These are phyloP conservation scores for Sclerotinia glacialis DNA, from an alignment of 2,329 filamentous ascomycete genomes.

Conservation along the genomic window DNA sequence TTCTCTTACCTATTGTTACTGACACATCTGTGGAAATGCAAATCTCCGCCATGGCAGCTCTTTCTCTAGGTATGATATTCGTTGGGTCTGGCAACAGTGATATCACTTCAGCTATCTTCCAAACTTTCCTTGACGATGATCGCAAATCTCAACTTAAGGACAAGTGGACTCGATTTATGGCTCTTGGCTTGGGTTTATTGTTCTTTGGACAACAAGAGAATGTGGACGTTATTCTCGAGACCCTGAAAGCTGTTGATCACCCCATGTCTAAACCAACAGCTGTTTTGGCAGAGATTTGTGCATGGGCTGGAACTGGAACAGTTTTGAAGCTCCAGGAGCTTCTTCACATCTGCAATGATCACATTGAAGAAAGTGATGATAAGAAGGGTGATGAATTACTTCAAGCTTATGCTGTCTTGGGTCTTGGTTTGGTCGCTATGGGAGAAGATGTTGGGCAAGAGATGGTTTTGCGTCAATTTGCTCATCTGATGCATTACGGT, in stretches of 20 bases:
- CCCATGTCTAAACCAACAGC: constrained; percentile 96
- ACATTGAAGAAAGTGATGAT: constrained; percentile 89
- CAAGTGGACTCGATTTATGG: constrained; percentile 98
- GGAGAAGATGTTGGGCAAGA: constrained; percentile 97
- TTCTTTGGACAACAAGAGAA: constrained; percentile 98
- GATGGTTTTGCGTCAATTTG: constrained; percentile 97
- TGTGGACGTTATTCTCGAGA: constrained; percentile 96
- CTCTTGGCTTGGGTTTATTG: constrained; percentile 84
- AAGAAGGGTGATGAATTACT: constrained; percentile 95
- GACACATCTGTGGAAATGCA: constrained; percentile 89
- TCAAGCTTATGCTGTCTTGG: constrained; percentile 93
- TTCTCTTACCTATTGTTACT: constrained; percentile 80
- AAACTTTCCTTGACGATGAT: constrained; percentile 90
- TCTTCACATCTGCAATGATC: constrained; percentile 96
- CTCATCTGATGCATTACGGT: constrained; percentile 98
- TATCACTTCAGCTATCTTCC: constrained; percentile 87
- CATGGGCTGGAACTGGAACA: constrained; percentile 95
- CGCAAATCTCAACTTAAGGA: constrained; percentile 87
- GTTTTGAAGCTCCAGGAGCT: constrained; percentile 97
- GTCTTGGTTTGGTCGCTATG: constrained; percentile 93
- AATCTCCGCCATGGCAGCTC: constrained; percentile 90
- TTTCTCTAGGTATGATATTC: constrained; percentile 85
- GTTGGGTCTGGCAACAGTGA: constrained; percentile 90
- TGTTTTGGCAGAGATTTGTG: constrained; percentile 92
- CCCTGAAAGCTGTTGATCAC: constrained; percentile 93